Evolutionary conservation across 176 grass and related monocot species (phyloP).

Genomic region (Rhynchospora breviuscula): DNA sequence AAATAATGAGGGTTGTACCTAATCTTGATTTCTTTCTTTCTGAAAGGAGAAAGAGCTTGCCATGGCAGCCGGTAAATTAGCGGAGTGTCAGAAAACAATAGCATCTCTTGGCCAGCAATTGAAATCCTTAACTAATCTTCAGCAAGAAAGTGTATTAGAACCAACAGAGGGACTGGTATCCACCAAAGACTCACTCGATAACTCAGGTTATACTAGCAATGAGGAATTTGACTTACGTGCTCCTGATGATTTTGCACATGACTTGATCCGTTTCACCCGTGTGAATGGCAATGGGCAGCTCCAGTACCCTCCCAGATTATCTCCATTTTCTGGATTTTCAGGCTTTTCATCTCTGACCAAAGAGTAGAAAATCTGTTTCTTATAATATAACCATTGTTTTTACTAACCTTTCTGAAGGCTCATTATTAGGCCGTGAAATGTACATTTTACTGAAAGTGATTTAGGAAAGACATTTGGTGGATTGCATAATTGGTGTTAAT

Average conservation of each 20-base stretch:
- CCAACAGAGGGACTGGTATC: neutral
- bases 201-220: slow-evolving; percentile 9
- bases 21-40: slow-evolving; percentile 4
- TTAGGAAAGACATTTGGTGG: slow-evolving; percentile 1
- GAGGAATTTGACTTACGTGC: slow-evolving; percentile 14
- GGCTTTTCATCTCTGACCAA: slow-evolving; percentile 21
- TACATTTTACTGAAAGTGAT: slow-evolving; percentile 22
- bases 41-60: slow-evolving; percentile 65
- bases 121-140: slow-evolving; percentile 67
- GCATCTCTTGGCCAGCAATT: slow-evolving; percentile 80
- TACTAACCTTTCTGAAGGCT: slow-evolving; percentile 16
- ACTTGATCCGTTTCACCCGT: slow-evolving; percentile 30
- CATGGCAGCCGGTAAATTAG: slow-evolving; percentile 74
- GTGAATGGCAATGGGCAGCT: slow-evolving; percentile 26
- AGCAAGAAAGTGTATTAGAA: slow-evolving; percentile 24
- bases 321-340: slow-evolving; percentile 25
- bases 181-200: neutral
- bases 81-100: slow-evolving; percentile 94
- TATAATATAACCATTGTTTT: slow-evolving; percentile 2
- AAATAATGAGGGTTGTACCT: neutral
- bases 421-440: neutral
- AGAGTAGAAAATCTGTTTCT: slow-evolving; percentile 4
- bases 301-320: slow-evolving; percentile 8
- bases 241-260: slow-evolving; percentile 27
- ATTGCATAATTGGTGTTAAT: neutral